phyloP scores from a whole-genome alignment of 2,329 filamentous ascomycete genomes.

The Paraphaeosphaeria sporulosa region DNA sequence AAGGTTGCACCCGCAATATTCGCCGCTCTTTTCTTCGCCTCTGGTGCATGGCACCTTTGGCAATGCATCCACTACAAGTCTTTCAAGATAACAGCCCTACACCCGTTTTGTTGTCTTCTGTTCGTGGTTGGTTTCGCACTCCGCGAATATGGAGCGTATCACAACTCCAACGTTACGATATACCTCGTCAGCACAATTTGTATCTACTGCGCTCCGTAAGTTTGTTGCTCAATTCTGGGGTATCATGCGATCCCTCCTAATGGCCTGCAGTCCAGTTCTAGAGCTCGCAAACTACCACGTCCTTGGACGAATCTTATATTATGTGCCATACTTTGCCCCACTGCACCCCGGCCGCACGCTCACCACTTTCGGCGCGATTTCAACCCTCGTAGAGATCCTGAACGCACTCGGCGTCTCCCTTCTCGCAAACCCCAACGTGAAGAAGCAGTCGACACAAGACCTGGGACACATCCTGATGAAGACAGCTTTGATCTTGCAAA shows the following conservation, averaged over 20 bases:
- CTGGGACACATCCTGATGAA: slow-evolving; percentile 57
- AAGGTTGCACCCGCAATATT: slow-evolving; percentile 62
- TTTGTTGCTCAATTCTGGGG: not conserved
- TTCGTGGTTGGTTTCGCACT: slow-evolving; percentile 64
- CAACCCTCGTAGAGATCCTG: slow-evolving; percentile 57
- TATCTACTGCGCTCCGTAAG: slow-evolving; percentile 45
- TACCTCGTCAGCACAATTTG: slow-evolving; percentile 48
- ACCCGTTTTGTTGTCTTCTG: slow-evolving; percentile 60
- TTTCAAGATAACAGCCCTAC: slow-evolving; percentile 61
- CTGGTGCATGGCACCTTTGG: slow-evolving; percentile 56
- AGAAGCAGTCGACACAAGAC: slow-evolving; percentile 37
- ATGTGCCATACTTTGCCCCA: slow-evolving; percentile 56
- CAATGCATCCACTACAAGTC: slow-evolving; percentile 64
- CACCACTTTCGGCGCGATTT: slow-evolving; percentile 63
- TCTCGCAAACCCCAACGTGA: slow-evolving; percentile 48
- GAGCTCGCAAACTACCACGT: slow-evolving; percentile 18
- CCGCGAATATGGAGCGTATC: slow-evolving; percentile 59
- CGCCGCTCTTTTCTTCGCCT: slow-evolving; percentile 53
- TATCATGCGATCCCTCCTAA: not conserved
- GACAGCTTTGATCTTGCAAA: slow-evolving; percentile 57
- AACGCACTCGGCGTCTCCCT: slow-evolving; percentile 58
- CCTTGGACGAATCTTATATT: slow-evolving; percentile 59
- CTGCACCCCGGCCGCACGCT: slow-evolving; percentile 64
- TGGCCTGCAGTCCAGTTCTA: slow-evolving; percentile 21
- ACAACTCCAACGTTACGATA: slow-evolving; percentile 54